Base-by-base conservation (phyloP, 495 filamentous ascomycete genomes). In the Aspergillus bertholletiae region DNA sequence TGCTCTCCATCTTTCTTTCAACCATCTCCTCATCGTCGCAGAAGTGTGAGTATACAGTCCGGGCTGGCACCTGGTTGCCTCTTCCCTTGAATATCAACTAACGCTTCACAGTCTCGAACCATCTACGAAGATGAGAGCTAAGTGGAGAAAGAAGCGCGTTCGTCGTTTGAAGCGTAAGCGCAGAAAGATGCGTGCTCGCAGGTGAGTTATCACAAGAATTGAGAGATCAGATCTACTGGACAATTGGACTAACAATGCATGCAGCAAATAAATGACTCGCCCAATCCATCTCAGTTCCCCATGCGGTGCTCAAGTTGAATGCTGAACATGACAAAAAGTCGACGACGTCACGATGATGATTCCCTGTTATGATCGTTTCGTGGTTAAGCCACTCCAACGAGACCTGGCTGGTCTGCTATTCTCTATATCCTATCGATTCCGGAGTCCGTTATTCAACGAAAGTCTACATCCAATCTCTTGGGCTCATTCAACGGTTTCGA, bases 81-180 rank as follows among this genome's bases (percentile, higher is more conserved):
- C 26, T 57, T 34, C 51, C 24, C 43, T 57, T 57, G 41, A 49
- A 55, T 9, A 54, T 52, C 59, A 60, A 72, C 43, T 48, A 52
- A 51, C 59, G 58, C 57, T 52, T 58, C 55, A 24, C 50, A 69
- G 55, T 62, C 53, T 64, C 54, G 55, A 61, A 66, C 53, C 60
- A 70, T 72, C 70, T 72, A 67, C 80, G 84, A 92, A 84, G 85
- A 95, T 96, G 92, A 92, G 92, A 91, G 90, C 89, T 67, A 96
- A 96, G 82, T 96, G 92, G 92, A 91, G 92, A 84, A 97, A 97
- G 89, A 97, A 97, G 92, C 83, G 92, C 72, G 90, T 95, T 80
- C 87, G 92, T 61, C 86, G 92, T 77, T 88, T 97, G 77, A 97
- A 97, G 86, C 85, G 90, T 75, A 97, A 97, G 92, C 87, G 92